Base-by-base conservation (phyloP, 2,329 filamentous ascomycete species). In the Exophiala oligosperma region DNA sequence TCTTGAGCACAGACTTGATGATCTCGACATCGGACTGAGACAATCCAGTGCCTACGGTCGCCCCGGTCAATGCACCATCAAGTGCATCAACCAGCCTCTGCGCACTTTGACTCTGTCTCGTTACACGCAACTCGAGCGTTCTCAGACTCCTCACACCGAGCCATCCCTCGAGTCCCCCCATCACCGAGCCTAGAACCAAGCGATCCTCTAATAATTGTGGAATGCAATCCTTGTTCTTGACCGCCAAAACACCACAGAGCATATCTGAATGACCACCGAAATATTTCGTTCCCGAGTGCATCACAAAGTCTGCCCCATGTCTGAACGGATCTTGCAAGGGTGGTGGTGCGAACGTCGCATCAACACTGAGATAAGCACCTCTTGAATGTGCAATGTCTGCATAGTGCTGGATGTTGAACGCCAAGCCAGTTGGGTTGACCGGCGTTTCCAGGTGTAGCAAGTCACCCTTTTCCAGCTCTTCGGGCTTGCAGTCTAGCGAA, bases 251-350 rank as follows among this genome's bases (percentile, higher is more conserved):
- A 23, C 94, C 94, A 70, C 90, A 95, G 4, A 97, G 84, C 81
- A 97, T 82, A 75, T 99, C 94, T 64, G 88, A 93, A 76, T 99
- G 94, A 0, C 94, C 94, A 21, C 94, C 94, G 65, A 99, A 85
- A 75, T 97, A 99, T 80, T 97, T 99, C 17, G 92, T 96, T 2
- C 92, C 94, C 52, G 84, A 89, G 75, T 99, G 94, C 90, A 97
- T 89, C 35, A 96, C 84, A 1, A 92, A 75, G 74, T 97, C 93
- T 28, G 89, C 91, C 48, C 91, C 93, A 72, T 83, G 88, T 28
- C 73, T 70, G 68, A 97, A 94, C 0, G 94, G 92, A 68, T 97
- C 90, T 71, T 91, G 88, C 58, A 99, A 78, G 28, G 91, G 90
- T 32, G 94, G 94, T 41, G 94, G 94, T 2, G 86, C 94, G 74